Conservation (phyloP, 164 flowering plant genomes). For the Kalanchoe fedtschenkoi region DNA sequence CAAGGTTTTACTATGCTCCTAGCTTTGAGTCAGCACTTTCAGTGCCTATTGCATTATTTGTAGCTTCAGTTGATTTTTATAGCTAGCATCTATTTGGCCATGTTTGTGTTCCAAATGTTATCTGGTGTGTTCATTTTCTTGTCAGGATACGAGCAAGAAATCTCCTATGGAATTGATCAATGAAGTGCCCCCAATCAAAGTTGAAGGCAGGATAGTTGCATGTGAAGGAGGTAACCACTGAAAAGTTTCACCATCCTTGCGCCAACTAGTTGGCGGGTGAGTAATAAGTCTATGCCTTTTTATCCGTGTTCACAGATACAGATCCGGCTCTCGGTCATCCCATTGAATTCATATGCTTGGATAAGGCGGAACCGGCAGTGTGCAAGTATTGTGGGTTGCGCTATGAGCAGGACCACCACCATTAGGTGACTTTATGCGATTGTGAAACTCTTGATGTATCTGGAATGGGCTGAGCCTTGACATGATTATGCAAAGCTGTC, state of each 20-base stretch:
- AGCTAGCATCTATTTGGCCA: neutral
- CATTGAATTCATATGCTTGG: conserved; percentile 5
- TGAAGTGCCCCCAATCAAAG: conserved; percentile 95
- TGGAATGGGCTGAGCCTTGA: neutral
- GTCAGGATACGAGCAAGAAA: conserved; percentile 74
- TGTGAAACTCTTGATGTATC: neutral
- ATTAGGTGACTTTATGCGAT: neutral
- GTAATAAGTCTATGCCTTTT: neutral
- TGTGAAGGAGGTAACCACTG: conserved; percentile 82
- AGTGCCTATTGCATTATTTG: neutral
- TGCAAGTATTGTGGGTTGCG: conserved; percentile 7
- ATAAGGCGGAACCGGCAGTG: conserved; percentile 1
- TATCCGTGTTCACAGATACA: neutral
- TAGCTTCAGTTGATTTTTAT: neutral
- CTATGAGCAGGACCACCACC: conserved; percentile 4
- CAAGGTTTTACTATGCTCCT: too few species aligned
- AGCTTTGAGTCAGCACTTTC: neutral
- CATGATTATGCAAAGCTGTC: neutral
- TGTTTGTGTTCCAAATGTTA: neutral
- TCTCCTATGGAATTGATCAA: conserved; percentile 99
- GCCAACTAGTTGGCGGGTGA: too few species aligned
- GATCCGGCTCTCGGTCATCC: conserved; percentile 2
- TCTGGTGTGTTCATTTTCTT: neutral
- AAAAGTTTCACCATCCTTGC: neutral
- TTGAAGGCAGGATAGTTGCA: conserved; percentile 81